Conservation (phyloP, 2,329 filamentous ascomycete genomes). For the Colletotrichum camelliae region DNA sequence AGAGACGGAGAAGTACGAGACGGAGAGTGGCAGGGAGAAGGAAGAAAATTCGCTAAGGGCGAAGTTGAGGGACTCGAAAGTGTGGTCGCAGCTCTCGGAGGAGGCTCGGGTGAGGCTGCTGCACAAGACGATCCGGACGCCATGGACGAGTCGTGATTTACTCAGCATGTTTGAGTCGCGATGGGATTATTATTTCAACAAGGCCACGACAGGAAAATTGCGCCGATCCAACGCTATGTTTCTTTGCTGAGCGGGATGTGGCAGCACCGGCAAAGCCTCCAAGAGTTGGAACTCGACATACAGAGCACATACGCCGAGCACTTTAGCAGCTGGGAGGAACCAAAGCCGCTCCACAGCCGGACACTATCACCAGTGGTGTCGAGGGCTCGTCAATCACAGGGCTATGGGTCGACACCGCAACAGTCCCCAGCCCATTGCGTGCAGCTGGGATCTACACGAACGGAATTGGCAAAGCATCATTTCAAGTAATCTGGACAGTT, state of each 20-base stretch:
- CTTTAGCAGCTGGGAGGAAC: background rate
- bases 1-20: constrained; percentile 66
- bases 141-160: constrained; percentile 19
- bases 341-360: background rate
- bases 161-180: background rate
- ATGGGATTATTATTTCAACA: background rate
- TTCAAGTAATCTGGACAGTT: background rate
- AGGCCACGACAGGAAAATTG: background rate
- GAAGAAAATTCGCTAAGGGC: constrained; percentile 50
- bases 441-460: background rate
- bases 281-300: background rate
- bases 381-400: background rate
- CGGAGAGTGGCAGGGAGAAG: constrained; percentile 67
- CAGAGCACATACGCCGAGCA: background rate
- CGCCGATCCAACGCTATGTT: background rate
- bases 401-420: background rate
- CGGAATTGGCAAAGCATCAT: background rate
- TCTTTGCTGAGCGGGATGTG: background rate
- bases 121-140: constrained; percentile 4
- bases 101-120: constrained; percentile 23
- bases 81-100: constrained; percentile 51
- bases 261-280: background rate
- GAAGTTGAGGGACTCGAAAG: constrained; percentile 65
- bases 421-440: background rate
- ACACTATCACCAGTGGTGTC: background rate